Conservation (phyloP, 208 protist species). For the Leishmania braziliensis region DNA sequence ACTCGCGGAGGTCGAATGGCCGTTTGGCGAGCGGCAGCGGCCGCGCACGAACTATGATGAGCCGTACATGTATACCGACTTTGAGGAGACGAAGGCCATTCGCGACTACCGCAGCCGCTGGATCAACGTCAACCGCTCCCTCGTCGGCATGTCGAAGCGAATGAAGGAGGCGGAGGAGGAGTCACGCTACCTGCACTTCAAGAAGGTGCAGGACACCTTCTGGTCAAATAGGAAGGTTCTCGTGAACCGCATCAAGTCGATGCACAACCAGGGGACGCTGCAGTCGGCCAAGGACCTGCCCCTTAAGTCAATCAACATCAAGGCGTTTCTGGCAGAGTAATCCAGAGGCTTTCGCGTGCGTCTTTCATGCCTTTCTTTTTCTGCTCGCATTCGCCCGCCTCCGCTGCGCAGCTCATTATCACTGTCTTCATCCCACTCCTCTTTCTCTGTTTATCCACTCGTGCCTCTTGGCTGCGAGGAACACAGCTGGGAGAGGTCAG, state of each 20-base stretch:
- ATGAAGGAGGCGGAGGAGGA: conserved; percentile 92
- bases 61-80: conserved; percentile 88
- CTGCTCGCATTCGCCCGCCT: background rate
- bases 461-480: background rate
- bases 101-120: conserved; percentile 90
- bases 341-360: background rate
- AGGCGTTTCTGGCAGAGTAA: conserved; percentile 80
- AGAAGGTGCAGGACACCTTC: conserved; percentile 88
- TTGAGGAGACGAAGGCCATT: conserved; percentile 89
- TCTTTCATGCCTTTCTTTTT: background rate
- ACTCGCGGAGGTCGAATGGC: conserved; percentile 80
- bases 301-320: conserved; percentile 87
- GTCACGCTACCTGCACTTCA: conserved; percentile 85
- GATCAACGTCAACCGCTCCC: conserved; percentile 92
- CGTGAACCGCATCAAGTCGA: conserved; percentile 91
- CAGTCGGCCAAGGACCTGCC: conserved; percentile 75
- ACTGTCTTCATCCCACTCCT: background rate
- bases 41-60: conserved; percentile 91
- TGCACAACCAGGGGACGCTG: conserved; percentile 86
- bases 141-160: conserved; percentile 86
- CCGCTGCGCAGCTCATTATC: background rate
- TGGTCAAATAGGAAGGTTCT: conserved; percentile 91
- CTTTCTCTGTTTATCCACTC: background rate
- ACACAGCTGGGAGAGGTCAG: background rate
- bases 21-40: conserved; percentile 72